A percentile compares a stretch with the other conserved stretches of the same genome.
Conservation (phyloP, 2,329 filamentous ascomycete genomes). For the Pseudogymnoascus sp. region DNA sequence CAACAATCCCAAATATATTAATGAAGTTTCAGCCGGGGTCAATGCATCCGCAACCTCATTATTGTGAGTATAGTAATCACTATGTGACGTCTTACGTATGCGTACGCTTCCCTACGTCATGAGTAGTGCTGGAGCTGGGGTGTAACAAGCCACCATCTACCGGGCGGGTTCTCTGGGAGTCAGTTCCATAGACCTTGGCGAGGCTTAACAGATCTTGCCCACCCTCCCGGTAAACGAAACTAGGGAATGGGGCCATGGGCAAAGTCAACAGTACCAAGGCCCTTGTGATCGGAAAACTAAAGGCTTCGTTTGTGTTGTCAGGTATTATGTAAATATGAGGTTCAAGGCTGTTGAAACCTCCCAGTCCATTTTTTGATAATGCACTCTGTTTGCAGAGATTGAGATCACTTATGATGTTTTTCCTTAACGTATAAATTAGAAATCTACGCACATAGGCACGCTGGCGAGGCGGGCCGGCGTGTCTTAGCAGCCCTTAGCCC, state of each 20-base stretch:
- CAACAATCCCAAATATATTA: background rate
- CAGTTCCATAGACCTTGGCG: background rate
- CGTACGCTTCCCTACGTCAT: background rate
- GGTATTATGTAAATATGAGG: background rate
- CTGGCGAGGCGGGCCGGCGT: background rate
- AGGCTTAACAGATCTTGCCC: conserved; percentile 2
- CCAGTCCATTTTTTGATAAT: background rate
- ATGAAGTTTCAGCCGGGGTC: background rate
- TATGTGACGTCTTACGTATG: background rate
- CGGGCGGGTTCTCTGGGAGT: background rate
- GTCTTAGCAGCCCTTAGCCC: background rate
- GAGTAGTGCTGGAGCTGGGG: background rate
- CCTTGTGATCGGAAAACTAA: too few species aligned
- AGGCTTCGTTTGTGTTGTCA: background rate
- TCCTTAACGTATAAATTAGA: background rate
- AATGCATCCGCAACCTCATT: background rate
- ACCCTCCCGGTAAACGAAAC: background rate
- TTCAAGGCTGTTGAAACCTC: background rate
- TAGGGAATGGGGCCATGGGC: background rate
- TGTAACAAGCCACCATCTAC: background rate
- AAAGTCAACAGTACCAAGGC: background rate
- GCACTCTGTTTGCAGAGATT: background rate
- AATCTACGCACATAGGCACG: background rate
- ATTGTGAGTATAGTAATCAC: background rate
- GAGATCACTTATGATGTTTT: background rate